A percentile compares a stretch with the other conserved stretches of the same genome.
These are phyloP conservation scores for Protomyces macrosporus DNA, from an alignment of 1,139 yeast species.

Conservation along the genomic window DNA sequence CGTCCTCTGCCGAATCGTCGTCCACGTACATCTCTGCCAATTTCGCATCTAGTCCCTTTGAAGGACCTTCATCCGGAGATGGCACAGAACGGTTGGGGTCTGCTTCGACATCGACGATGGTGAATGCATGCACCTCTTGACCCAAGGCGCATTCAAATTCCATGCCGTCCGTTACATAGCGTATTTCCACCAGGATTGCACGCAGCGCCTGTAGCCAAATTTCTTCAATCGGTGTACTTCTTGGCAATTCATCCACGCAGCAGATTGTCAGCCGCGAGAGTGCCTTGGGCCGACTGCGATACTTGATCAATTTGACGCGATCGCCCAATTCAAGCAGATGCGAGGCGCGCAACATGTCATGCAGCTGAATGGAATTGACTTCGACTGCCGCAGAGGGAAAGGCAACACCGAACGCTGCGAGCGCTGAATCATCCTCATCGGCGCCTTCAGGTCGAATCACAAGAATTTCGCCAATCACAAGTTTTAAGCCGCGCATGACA, in stretches of 20 bases:
- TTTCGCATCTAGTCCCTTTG: conserved; percentile 13
- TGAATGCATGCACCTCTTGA: conserved; percentile 9
- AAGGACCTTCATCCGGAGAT: conserved; percentile 3
- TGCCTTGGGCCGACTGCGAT: background rate
- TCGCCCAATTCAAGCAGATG: conserved; percentile 26
- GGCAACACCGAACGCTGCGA: conserved; percentile 20
- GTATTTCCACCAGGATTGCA: conserved; percentile 14
- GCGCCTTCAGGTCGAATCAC: conserved; percentile 16
- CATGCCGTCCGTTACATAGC: conserved; percentile 23
- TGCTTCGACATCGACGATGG: background rate
- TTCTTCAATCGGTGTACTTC: conserved; percentile 1
- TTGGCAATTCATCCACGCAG: conserved; percentile 12
- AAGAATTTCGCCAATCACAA: conserved; percentile 11
- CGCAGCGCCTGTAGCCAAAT: conserved; percentile 1
- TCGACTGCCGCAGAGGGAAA: conserved; percentile 12
- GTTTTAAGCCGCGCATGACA: conserved; percentile 9
- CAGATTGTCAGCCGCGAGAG: conserved; percentile 10
- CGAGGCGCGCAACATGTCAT: conserved; percentile 19
- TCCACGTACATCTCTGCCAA: background rate
- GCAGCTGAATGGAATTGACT: conserved; percentile 7
- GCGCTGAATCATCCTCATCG: conserved; percentile 13
- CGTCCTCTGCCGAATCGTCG: background rate
- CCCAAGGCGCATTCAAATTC: conserved; percentile 11
- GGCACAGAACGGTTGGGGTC: background rate
- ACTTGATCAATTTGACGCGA: conserved; percentile 21